Base-by-base conservation (phyloP, 306 rosid species). In the Crotalaria pallida region DNA sequence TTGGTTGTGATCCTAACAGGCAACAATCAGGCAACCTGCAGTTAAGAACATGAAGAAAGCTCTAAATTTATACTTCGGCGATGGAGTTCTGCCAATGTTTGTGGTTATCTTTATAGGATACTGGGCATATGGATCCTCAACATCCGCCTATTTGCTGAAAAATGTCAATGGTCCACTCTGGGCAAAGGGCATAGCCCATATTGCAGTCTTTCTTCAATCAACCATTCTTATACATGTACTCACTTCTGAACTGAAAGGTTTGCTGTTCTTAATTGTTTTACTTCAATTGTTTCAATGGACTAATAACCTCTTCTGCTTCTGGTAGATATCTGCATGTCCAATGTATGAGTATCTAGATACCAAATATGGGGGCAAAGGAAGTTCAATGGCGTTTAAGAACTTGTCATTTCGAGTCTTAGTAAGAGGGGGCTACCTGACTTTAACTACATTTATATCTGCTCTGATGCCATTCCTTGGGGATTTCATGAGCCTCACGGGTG, bases 401-500 rank as follows among this genome's bases (percentile, higher is more conserved):
- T 77, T 91, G 80, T 72, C 85, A 12, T 94, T 88, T 80, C 68
- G 99, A 61, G 49, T 88, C 10, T 9, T 65, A 12, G 95, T 91
- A 2, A 83, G 96, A 84, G 99, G 99, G 1, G 92, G 99, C 31
- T 94, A 94, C 83, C 65, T 94, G 61, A 65, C 87, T 10, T 10
- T 90, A 24, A 94, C 81, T 75, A 91, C 97, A 12, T 72, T 94
- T 21, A 83, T 94, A 10, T 27, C 99, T 10, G 97, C 99, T 36
- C 85, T 91, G 9, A 13, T 94, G 61, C 99, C 99, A 15, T 94
- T 94, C 88, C 96, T 94, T 0, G 95, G 96, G 80, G 99, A 94
- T 71, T 94, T 94, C 87, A 94, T 94, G 97, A 94, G 97, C 82
- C 96, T 94, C 45, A 94, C 99, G 0, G 99, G 99, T 45, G 99